phyloP scores from a whole-genome alignment of 345 rosid species.

The Citrus glauca region DNA sequence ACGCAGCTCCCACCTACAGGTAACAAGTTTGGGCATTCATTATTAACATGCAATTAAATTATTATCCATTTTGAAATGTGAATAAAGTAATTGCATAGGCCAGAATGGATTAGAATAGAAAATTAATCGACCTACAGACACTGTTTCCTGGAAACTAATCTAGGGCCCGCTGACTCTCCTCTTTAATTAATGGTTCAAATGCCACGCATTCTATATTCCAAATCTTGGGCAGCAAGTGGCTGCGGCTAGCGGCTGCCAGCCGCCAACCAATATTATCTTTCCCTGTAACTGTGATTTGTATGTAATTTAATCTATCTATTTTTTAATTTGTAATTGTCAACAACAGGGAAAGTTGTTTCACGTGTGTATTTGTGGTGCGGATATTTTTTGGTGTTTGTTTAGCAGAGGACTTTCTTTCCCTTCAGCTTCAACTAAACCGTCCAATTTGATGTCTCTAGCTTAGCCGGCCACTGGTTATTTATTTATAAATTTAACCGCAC shows the following conservation, averaged over 20 bases:
- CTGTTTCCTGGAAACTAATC: neutral
- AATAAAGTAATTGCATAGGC: neutral
- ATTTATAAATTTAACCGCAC: neutral
- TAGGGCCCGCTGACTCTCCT: neutral
- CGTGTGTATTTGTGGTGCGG: neutral
- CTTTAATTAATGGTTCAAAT: neutral
- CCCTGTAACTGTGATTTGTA: no score
- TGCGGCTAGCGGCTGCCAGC: no score
- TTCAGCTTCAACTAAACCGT: neutral
- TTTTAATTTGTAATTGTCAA: neutral
- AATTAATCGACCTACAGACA: no score
- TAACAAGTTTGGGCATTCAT: no score
- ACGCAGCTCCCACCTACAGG: no score
- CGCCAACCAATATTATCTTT: no score
- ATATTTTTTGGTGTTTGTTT: neutral
- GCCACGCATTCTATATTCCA: neutral
- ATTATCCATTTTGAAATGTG: neutral
- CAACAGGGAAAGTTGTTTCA: neutral
- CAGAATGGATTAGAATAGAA: neutral
- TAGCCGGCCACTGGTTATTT: neutral
- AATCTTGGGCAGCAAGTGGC: neutral
- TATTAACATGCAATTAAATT: no score
- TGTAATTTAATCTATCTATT: neutral
- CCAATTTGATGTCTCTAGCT: conserved; percentile 3
- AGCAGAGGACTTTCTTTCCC: neutral